Evolutionary conservation across 2,329 filamentous ascomycete genomes (phyloP), one percentile per base, ranked within the genome.

Genomic region (Sordariomycetes sp.): DNA sequence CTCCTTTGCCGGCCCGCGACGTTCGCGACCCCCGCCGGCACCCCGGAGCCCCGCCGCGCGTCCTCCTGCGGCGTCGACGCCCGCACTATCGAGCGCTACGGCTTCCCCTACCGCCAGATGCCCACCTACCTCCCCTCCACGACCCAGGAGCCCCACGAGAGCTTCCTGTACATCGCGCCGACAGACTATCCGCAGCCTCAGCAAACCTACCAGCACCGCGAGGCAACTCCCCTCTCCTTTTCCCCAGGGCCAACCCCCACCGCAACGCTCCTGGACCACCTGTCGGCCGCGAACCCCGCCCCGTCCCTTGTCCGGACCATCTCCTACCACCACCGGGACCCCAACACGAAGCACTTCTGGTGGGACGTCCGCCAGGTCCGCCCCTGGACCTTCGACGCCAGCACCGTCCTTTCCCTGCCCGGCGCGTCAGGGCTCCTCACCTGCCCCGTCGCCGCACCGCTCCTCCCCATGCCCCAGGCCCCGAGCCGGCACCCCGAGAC

Each of bases 341-440:
- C 78, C 65, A 80, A 78, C 70, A 86, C 80, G 64, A 89, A 86
- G 69, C 85, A 95, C 74, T 96, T 92, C 70, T 97, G 92, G 92
- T 96, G 90, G 88, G 92, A 97, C 66, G 80, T 95, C 59, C 87
- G 92, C 63, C 92, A 95, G 68, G 77, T 96, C 62, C 84, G 89
- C 61, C 80, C 84, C 60, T 96, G 92, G 92, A 80, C 82, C 63
- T 96, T 96, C 79, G 89, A 82, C 62, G 74, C 88, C 12, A 70
- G 77, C 57, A 83, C 85, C 58, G 85, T 96, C 67, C 78, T 86
- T 62, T 76, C 81, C 6, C 82, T 95, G 52, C 87, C 86, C 1
- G 84, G 84, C 35, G 84, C 94, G 25, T 78, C 85, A 7, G 76
- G 81, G 24, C 81, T 95, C 24, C 82, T 96, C 59, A 82, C 82